Base-by-base conservation (phyloP, 2,329 filamentous ascomycete species). In the Teratosphaeria nubilosa region DNA sequence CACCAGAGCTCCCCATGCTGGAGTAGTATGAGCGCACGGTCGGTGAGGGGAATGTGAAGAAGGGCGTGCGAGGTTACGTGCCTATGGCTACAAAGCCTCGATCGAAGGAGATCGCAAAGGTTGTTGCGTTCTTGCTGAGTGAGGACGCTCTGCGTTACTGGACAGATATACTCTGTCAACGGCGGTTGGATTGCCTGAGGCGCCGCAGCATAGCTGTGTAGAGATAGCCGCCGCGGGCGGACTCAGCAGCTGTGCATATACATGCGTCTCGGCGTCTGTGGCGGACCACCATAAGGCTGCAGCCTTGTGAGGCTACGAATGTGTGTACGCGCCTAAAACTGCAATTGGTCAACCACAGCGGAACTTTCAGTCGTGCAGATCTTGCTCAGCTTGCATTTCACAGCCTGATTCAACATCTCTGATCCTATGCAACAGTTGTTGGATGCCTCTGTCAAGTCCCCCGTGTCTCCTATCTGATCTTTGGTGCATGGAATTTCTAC, bases 41-140 rank as follows among this genome's bases (percentile, higher is more conserved):
- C 1, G 41, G 48, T n/a, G 45, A 53, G 20, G 56, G 41, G 7
- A 25, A 41, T 11, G 27, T 57, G 3, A 58, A 59, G 22, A 45
- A 30, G 16, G 24, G 45, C 13, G 34, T 57, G 11, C 51, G 3
- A 4, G 27, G 45, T 7, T 50, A 24, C 7, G 51, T 60, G 41
- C 63, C 64, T 7, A 59, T 66, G 14, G 58, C 51, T 10, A 45
- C 65, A 48, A 52, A 52, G 14, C 65, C 57, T 7, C 55, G 62
- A 24, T 37, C 69, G 51, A 68, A 68, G 37, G 74, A 76, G 58
- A 67, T 74, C 0, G 77, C 77, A 10, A 72, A 74, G n/a, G 68
- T 78, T 1, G 73, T 79, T 30, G 70, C 76, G n/a, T 80, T 78
- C 51, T 62, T 81, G 60, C 65, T 80, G 20, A 76, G 76, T 51